Evolutionary conservation across 345 rosid genomes (phyloP).

Genomic region (Nasturtium officinale): DNA sequence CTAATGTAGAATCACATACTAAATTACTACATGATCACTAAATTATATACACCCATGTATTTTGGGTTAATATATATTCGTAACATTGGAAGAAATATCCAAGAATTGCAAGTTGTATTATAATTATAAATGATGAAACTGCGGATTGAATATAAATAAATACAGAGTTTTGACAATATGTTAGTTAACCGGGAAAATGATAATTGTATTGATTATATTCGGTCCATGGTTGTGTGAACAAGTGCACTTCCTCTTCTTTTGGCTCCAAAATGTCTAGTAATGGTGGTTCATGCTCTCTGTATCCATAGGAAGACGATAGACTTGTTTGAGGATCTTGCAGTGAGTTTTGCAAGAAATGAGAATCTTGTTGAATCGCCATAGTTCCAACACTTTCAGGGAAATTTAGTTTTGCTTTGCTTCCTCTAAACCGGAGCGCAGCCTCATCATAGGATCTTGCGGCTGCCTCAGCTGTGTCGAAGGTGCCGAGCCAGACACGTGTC

Average conservation of each 20-base stretch:
- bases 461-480: slow-evolving; percentile 81
- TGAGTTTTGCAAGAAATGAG: slow-evolving; percentile 1
- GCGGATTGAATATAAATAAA: not conserved
- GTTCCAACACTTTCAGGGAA: slow-evolving; percentile 27
- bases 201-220: not conserved
- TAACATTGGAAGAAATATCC: no score
- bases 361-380: not conserved
- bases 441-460: slow-evolving; percentile 84
- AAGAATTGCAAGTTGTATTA: no score
- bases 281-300: not conserved
- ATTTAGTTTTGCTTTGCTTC: slow-evolving; percentile 65
- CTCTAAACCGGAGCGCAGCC: slow-evolving; percentile 76
- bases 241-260: not conserved
- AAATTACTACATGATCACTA: no score
- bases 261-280: not conserved
- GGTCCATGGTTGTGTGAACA: not conserved
- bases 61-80: no score
- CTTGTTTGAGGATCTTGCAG: not conserved
- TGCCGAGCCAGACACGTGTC: slow-evolving; percentile 80
- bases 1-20: no score
- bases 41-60: no score
- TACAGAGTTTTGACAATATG: not conserved
- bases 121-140: no score
- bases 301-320: not conserved
- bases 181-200: not conserved